Conservation (phyloP, 1,284 basidiomycete genomes). For the Irpex lacteus region DNA sequence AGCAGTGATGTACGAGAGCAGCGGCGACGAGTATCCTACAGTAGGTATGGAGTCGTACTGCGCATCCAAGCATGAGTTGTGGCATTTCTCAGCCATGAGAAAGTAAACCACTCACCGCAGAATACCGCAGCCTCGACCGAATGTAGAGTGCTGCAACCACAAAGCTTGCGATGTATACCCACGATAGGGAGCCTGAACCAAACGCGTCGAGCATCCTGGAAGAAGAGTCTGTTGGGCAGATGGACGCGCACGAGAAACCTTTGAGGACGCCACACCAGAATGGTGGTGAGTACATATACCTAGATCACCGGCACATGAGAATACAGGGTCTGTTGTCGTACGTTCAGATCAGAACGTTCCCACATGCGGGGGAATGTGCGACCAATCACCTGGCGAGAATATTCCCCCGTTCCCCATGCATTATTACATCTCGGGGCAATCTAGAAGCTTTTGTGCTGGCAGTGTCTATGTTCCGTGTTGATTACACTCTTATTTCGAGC, state of each 20-base stretch:
- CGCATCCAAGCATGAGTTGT: neutral
- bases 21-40: slow-evolving; percentile 2
- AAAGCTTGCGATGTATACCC: neutral
- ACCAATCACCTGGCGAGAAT: neutral
- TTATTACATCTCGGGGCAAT: neutral
- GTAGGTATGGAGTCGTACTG: slow-evolving; percentile 1
- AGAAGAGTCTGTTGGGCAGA: neutral
- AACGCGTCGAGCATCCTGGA: neutral
- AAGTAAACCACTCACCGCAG: neutral
- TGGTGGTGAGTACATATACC: neutral
- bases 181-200: neutral
- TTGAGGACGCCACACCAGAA: neutral
- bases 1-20: slow-evolving; percentile 15
- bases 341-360: neutral
- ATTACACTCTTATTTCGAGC: too few species aligned
- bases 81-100: neutral
- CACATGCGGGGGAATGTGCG: neutral
- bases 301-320: neutral
- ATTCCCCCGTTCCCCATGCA: neutral
- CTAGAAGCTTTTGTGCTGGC: neutral
- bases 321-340: neutral
- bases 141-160: neutral
- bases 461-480: too few species aligned
- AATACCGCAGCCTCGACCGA: neutral
- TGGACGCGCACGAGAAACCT: neutral